phyloP scores from a whole-genome alignment of 345 rosid species.

The Euphorbia pulcherrima region DNA sequence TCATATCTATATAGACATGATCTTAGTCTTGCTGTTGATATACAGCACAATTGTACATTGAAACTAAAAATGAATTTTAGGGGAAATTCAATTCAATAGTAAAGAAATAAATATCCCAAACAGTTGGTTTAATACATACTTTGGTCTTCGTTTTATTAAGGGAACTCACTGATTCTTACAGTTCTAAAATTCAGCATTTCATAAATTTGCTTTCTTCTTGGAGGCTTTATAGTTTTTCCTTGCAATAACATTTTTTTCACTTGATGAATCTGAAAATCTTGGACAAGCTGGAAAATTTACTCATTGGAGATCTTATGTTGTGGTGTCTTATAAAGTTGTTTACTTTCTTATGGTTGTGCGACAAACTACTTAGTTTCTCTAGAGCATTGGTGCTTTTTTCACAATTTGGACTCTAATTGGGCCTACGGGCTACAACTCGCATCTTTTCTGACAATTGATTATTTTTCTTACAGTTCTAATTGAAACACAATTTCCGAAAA shows the following conservation, averaged over 20 bases:
- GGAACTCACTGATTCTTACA: neutral
- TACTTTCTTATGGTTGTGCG: too few relatives aligned
- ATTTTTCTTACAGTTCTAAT: too few relatives aligned
- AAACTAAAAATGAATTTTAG: neutral
- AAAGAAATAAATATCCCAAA: neutral
- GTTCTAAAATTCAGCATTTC: neutral
- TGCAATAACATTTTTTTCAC: neutral
- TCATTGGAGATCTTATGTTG: neutral
- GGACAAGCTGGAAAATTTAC: neutral
- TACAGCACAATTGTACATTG: neutral
- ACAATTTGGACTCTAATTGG: neutral
- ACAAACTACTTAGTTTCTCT: too few relatives aligned
- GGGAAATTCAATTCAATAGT: neutral
- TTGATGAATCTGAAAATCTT: neutral
- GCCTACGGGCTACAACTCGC: neutral
- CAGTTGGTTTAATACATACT: neutral
- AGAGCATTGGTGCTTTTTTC: neutral
- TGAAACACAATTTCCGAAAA: neutral
- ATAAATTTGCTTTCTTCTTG: neutral
- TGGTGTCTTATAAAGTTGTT: neutral
- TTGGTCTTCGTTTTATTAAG: neutral
- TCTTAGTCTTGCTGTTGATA: neutral
- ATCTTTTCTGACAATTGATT: neutral
- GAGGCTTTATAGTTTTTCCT: too few relatives aligned
- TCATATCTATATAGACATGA: neutral